Evolutionary conservation across 2,329 filamentous ascomycete species (phyloP).

Genomic region (Penicillium sp.): DNA sequence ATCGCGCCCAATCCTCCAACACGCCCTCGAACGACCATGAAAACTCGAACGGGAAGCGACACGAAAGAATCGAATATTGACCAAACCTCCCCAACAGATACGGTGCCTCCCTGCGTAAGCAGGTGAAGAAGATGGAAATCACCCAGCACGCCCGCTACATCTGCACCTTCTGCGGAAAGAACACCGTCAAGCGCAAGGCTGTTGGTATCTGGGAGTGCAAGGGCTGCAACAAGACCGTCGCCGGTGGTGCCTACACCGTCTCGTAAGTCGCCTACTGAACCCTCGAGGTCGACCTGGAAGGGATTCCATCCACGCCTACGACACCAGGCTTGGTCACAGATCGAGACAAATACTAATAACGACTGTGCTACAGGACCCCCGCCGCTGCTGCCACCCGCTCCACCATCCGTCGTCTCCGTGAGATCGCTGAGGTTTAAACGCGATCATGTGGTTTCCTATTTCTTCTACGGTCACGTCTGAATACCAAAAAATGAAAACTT

Average conservation of each 20-base stretch:
- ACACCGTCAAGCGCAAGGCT: slow-evolving; percentile 82
- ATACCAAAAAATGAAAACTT: slow-evolving; percentile 40
- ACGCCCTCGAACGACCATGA: slow-evolving; percentile 14
- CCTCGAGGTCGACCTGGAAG: background rate
- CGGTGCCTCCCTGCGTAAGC: slow-evolving; percentile 99
- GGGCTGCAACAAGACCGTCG: slow-evolving; percentile 90
- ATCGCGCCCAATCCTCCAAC: slow-evolving; percentile 26
- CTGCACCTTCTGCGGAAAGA: slow-evolving; percentile 99
- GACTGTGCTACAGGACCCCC: slow-evolving; percentile 63
- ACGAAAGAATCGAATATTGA: slow-evolving; percentile 21
- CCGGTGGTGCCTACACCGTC: slow-evolving; percentile 91
- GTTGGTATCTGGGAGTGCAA: slow-evolving; percentile 98
- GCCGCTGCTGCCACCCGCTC: slow-evolving; percentile 93
- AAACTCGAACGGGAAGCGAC: slow-evolving; percentile 17
- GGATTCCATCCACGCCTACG: background rate
- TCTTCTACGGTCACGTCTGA: slow-evolving; percentile 36
- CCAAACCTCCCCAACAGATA: slow-evolving; percentile 61
- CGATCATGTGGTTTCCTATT: slow-evolving; percentile 36
- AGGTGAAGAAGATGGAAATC: slow-evolving; percentile 99
- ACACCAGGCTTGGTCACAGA: background rate
- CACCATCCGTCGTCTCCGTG: slow-evolving; percentile 93
- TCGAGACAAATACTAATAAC: slow-evolving; percentile 3
- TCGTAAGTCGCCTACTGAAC: slow-evolving; percentile 67
- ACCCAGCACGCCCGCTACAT: slow-evolving; percentile 96
- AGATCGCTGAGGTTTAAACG: slow-evolving; percentile 82